Conservation (phyloP, 108 stramenopile species). For the Fistulifera pelliculosa region DNA sequence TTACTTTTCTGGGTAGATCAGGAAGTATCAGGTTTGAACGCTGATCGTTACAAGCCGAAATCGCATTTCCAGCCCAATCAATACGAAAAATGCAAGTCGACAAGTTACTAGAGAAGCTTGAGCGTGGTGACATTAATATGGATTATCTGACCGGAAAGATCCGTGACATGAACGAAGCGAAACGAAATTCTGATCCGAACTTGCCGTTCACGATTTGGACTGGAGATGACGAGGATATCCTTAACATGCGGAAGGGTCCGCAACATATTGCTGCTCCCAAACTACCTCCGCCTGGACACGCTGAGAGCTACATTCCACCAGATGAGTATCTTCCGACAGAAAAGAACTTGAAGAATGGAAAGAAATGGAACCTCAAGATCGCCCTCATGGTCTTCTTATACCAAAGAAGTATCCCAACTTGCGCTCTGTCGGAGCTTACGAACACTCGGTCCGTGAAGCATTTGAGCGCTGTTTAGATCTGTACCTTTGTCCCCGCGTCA, state of each 20-base stretch:
- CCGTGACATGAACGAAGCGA: slow-evolving; percentile 69
- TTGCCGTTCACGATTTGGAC: slow-evolving; percentile 87
- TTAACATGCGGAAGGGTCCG: slow-evolving; percentile 80
- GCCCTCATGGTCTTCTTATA: slow-evolving; percentile 82
- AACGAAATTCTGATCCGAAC: slow-evolving; percentile 34
- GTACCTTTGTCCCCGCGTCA: slow-evolving; percentile 92
- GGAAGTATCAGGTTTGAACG: slow-evolving; percentile 64
- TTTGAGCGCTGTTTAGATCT: slow-evolving; percentile 99
- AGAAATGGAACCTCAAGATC: slow-evolving; percentile 80
- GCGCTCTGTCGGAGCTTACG: slow-evolving; percentile 90
- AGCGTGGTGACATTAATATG: slow-evolving; percentile 83
- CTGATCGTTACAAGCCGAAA: slow-evolving; percentile 74
- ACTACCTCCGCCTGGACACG: slow-evolving; percentile 91
- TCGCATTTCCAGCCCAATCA: slow-evolving; percentile 79
- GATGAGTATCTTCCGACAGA: slow-evolving; percentile 92
- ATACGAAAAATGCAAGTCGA: slow-evolving; percentile 83
- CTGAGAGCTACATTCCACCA: slow-evolving; percentile 94
- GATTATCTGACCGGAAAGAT: slow-evolving; percentile 72
- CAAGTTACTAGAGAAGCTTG: slow-evolving; percentile 77
- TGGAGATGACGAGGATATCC: slow-evolving; percentile 89
- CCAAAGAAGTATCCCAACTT: slow-evolving; percentile 87
- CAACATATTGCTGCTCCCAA: slow-evolving; percentile 97
- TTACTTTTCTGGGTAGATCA: slow-evolving; percentile 85
- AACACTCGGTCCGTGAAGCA: slow-evolving; percentile 85
- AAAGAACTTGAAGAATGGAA: slow-evolving; percentile 92